Evolutionary conservation across 257 asterid species (phyloP).

Genomic region (Rehmannia glutinosa): DNA sequence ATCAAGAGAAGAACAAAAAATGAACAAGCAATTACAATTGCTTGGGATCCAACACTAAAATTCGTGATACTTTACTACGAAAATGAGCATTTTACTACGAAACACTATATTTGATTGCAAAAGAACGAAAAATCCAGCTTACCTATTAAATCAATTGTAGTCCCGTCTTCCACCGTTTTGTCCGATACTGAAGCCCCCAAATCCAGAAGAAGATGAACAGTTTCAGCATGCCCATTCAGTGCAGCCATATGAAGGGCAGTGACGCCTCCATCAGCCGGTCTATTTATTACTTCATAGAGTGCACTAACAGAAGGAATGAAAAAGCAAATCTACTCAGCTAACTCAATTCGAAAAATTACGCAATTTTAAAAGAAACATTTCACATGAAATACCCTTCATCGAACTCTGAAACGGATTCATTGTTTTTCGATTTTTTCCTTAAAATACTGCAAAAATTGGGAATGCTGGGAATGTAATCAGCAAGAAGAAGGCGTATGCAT

Average conservation of each 20-base stretch:
- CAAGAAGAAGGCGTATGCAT: slow-evolving; percentile 75
- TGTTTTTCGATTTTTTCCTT: slow-evolving; percentile 35
- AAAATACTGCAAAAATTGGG: slow-evolving; percentile 56
- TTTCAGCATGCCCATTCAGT: slow-evolving; percentile 70
- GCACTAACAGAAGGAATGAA: slow-evolving; percentile 35
- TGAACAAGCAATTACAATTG: not conserved
- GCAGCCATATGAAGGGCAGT: slow-evolving; percentile 95
- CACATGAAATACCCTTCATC: slow-evolving; percentile 44
- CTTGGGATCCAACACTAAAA: not conserved
- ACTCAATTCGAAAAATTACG: not conserved
- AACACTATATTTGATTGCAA: not conserved
- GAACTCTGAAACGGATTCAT: slow-evolving; percentile 43
- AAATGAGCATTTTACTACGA: not conserved
- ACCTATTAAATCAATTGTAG: slow-evolving; percentile 86
- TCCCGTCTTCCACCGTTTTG: slow-evolving; percentile 69
- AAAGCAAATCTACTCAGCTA: not conserved
- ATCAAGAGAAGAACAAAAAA: not conserved
- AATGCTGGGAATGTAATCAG: slow-evolving; percentile 77
- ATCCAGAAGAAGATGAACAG: slow-evolving; percentile 74
- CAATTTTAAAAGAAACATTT: slow-evolving; percentile 1
- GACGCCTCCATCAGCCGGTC: slow-evolving; percentile 88
- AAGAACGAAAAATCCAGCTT: not conserved
- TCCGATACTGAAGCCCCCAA: slow-evolving; percentile 70
- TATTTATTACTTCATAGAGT: slow-evolving; percentile 55
- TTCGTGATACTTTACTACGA: not conserved